These are phyloP conservation scores for Rutstroemia sp. DNA, from an alignment of 2,329 filamentous ascomycete species.

Conservation along the genomic window DNA sequence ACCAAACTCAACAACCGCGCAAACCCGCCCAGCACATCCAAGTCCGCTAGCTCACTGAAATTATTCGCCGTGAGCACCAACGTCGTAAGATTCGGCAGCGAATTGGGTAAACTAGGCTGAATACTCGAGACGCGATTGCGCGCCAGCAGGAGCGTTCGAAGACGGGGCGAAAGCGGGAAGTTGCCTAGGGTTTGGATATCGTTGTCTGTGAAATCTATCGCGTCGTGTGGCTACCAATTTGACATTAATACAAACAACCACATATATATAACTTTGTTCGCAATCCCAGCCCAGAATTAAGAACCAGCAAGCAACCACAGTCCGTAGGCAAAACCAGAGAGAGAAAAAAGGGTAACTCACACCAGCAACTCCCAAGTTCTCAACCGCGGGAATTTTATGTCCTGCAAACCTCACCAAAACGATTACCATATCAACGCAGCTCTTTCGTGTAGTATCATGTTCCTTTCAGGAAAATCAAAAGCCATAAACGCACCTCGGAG, in stretches of 20 bases:
- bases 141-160: constrained; percentile 81
- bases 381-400: constrained; percentile 94
- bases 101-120: constrained; percentile 64
- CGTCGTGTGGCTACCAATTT: constrained; percentile 72
- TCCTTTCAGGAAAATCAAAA: constrained; percentile 59
- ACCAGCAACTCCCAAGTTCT: constrained; percentile 92
- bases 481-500: constrained; percentile 80
- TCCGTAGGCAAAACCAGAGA: not conserved
- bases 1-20: constrained; percentile 69
- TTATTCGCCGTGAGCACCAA: constrained; percentile 80
- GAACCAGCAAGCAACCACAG: no score
- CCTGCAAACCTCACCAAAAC: constrained; percentile 56
- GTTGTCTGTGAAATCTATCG: constrained; percentile 98
- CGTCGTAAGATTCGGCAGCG: constrained; percentile 74
- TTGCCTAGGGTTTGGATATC: constrained; percentile 85
- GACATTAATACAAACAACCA: not conserved
- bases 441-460: constrained; percentile 85
- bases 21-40: constrained; percentile 71
- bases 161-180: constrained; percentile 83
- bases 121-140: constrained; percentile 82
- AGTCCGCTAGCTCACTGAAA: constrained; percentile 73
- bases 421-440: constrained; percentile 73
- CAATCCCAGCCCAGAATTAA: no score
- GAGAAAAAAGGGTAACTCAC: constrained; percentile 44
- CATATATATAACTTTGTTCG: not conserved